Evolutionary conservation across 2,329 filamentous ascomycete species (phyloP).

Genomic region (Fusarium xyrophilum): DNA sequence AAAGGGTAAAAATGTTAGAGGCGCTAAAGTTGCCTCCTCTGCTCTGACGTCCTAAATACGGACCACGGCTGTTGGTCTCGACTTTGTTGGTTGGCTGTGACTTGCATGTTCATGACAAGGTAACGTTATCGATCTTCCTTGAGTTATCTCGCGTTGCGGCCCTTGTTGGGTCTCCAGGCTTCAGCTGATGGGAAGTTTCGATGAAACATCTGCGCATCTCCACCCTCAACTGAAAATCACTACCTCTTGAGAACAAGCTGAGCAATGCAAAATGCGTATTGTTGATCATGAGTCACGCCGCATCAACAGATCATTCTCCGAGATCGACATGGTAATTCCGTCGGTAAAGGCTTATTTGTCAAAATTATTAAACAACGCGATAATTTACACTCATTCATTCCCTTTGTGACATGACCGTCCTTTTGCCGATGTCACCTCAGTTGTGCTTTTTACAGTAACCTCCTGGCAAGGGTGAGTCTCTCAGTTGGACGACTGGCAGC

Average conservation of each 20-base stretch:
- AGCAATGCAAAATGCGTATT: conserved; percentile 4
- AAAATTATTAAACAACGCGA: conserved; percentile 22
- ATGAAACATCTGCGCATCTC: conserved; percentile 18
- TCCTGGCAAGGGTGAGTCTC: conserved; percentile 20
- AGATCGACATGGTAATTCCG: conserved; percentile 25
- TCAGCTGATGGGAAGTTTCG: background rate
- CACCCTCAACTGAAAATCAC: background rate
- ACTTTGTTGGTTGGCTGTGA: conserved; percentile 10
- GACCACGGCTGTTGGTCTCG: conserved; percentile 14
- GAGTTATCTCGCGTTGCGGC: background rate
- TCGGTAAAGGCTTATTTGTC: conserved; percentile 18
- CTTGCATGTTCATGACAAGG: background rate
- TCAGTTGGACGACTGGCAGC: conserved; percentile 18
- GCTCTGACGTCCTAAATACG: conserved; percentile 15
- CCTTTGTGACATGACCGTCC: background rate
- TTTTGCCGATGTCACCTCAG: conserved; percentile 17
- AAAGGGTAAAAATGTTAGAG: background rate
- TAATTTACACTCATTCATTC: conserved; percentile 2
- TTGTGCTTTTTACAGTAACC: background rate
- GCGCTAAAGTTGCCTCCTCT: conserved; percentile 5
- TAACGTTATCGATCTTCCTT: background rate
- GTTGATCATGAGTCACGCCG: conserved; percentile 12
- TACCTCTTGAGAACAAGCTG: conserved; percentile 10
- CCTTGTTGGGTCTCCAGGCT: background rate
- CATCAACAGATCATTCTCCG: conserved; percentile 12